Percentiles rank a stretch among this genome's conserved stretches.
These are phyloP conservation scores for Colletotrichum orchidophilum DNA, from an alignment of 2,329 filamentous ascomycete species.

Conservation along the genomic window DNA sequence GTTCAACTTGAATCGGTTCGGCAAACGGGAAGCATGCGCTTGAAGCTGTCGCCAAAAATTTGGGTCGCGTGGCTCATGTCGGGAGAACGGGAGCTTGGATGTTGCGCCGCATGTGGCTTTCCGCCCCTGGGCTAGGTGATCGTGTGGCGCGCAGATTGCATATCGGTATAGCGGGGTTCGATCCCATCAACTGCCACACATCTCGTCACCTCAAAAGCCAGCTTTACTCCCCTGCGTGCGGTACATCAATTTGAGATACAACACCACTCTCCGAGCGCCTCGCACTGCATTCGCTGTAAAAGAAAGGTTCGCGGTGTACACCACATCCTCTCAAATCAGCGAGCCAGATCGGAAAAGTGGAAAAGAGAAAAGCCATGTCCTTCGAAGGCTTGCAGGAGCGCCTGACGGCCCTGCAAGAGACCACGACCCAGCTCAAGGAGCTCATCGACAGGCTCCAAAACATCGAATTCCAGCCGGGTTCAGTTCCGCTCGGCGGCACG, in stretches of 20 bases:
- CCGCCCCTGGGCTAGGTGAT: not conserved
- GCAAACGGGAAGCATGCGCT: not conserved
- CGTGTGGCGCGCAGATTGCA: not conserved
- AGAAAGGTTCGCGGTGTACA: too few species aligned
- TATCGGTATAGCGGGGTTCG: not conserved
- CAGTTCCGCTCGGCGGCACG: conserved; percentile 58
- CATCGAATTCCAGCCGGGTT: conserved; percentile 67
- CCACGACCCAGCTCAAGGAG: conserved; percentile 63
- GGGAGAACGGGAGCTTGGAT: conserved; percentile 27
- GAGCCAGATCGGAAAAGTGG: not conserved
- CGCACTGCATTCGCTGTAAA: not conserved
- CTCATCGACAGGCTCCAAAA: conserved; percentile 68
- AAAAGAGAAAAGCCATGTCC: conserved; percentile 52
- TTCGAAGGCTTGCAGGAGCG: conserved; percentile 70
- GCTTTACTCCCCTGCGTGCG: conserved; percentile 26
- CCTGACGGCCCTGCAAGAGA: conserved; percentile 68
- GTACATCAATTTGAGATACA: not conserved
- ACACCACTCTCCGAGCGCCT: not conserved
- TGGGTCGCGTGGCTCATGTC: conserved; percentile 24
- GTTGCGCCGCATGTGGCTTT: conserved; percentile 12
- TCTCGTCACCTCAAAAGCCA: conserved; percentile 37
- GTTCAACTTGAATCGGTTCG: not conserved
- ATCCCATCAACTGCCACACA: conserved; percentile 5
- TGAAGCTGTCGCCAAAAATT: conserved; percentile 33
- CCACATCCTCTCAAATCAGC: not conserved